These are phyloP conservation scores for Plasmodium chabaudi DNA, from an alignment of 169 alveolate genomes.

Conservation along the genomic window DNA sequence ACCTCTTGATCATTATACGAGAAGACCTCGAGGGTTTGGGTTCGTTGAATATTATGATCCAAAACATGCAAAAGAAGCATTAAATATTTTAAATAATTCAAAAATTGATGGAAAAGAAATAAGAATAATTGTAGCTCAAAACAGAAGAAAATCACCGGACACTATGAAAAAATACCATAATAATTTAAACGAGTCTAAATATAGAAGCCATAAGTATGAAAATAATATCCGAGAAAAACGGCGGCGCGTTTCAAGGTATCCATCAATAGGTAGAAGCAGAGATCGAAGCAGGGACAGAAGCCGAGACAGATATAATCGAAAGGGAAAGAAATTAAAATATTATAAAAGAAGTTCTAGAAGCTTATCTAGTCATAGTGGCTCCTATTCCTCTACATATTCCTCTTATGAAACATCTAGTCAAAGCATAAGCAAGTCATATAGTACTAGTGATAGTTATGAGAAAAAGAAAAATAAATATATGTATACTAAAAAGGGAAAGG, in stretches of 20 bases:
- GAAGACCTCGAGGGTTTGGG: slow-evolving; percentile 93
- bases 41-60: slow-evolving; percentile 92
- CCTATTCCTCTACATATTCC: slow-evolving; percentile 27
- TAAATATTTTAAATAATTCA: slow-evolving; percentile 89
- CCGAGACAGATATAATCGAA: background rate
- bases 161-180: slow-evolving; percentile 86
- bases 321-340: background rate
- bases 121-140: slow-evolving; percentile 91
- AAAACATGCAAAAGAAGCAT: slow-evolving; percentile 91
- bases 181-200: slow-evolving; percentile 15
- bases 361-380: slow-evolving; percentile 12
- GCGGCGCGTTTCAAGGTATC: background rate
- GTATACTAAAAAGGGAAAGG: background rate
- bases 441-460: background rate
- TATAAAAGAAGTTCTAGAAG: slow-evolving; percentile 18
- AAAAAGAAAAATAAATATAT: slow-evolving; percentile 1
- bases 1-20: slow-evolving; percentile 87
- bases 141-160: slow-evolving; percentile 92
- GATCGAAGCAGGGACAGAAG: slow-evolving; percentile 10
- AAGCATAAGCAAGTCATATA: background rate
- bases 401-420: slow-evolving; percentile 5
- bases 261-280: background rate
- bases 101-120: slow-evolving; percentile 90
- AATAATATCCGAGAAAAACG: background rate
- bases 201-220: slow-evolving; percentile 5